A percentile compares a stretch with the other conserved stretches of the same genome.
These are phyloP conservation scores for Odonthalia washingtoniensis DNA, from an alignment of 31 red algal genomes.

Conservation along the genomic window DNA sequence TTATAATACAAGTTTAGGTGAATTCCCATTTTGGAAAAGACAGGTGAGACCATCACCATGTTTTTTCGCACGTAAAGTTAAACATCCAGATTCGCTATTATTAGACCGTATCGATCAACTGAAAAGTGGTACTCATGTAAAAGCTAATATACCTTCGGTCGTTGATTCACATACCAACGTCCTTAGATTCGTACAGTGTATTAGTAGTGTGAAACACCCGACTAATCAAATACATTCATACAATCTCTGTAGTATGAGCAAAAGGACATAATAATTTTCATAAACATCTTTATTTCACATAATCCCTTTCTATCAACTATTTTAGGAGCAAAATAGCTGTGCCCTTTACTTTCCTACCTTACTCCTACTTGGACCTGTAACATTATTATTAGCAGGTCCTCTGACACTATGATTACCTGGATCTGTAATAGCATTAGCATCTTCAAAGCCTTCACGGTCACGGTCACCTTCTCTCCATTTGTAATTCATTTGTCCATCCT, in stretches of 20 bases:
- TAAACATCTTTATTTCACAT: too few relatives aligned
- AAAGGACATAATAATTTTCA: too few relatives aligned
- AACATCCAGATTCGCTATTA: constrained; percentile 44
- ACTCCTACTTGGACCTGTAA: too few relatives aligned
- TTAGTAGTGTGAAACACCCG: constrained; percentile 21
- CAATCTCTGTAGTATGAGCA: constrained; percentile 25
- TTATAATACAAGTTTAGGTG: background rate
- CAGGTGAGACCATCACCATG: constrained; percentile 26
- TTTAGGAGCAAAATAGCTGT: too few relatives aligned
- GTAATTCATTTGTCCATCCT: background rate
- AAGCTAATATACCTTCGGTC: constrained; percentile 22
- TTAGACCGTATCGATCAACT: constrained; percentile 63
- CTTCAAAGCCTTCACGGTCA: background rate
- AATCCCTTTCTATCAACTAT: too few relatives aligned
- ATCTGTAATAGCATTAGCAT: background rate
- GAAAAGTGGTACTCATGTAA: constrained; percentile 46
- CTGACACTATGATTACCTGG: too few relatives aligned
- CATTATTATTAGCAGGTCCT: too few relatives aligned
- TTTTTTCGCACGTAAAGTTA: constrained; percentile 71
- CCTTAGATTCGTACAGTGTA: constrained; percentile 38
- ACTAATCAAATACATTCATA: constrained; percentile 42
- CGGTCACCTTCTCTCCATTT: background rate
- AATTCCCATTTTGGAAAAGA: constrained; percentile 21
- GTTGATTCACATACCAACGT: constrained; percentile 22
- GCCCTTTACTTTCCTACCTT: too few relatives aligned